Percentiles rank a stretch among this genome's conserved stretches.
These are phyloP conservation scores for Zoysia matrella DNA, from an alignment of 202 grass and related monocot genomes.

Conservation along the genomic window DNA sequence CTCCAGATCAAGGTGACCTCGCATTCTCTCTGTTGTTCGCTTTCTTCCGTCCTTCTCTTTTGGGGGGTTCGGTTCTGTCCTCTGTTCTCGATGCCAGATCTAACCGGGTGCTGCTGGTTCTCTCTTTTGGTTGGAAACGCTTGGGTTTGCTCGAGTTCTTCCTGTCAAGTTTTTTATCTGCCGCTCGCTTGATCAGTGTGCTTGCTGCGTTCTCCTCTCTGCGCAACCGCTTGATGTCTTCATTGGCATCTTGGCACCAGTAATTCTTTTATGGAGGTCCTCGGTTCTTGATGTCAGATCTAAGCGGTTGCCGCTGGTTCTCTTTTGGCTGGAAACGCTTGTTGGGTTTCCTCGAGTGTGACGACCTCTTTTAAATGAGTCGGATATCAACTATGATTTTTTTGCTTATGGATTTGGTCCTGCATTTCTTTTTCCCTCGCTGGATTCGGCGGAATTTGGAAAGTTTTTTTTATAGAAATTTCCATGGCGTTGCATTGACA, in stretches of 20 bases:
- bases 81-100: slow-evolving; percentile 33
- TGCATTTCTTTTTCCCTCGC: not conserved
- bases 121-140: not conserved
- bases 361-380: not conserved
- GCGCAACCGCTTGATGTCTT: not conserved
- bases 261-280: not conserved
- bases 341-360: not conserved
- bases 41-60: not conserved
- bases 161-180: not conserved
- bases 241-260: not conserved
- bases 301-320: not conserved
- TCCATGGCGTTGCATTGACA: slow-evolving; percentile 30
- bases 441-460: not conserved
- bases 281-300: slow-evolving; percentile 30
- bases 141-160: not conserved
- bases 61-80: not conserved
- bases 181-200: not conserved
- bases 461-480: slow-evolving; percentile 5
- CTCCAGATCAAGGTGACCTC: slow-evolving; percentile 67
- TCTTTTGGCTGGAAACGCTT: not conserved
- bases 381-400: not conserved
- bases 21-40: not conserved
- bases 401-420: not conserved
- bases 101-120: not conserved
- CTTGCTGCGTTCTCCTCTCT: not conserved